Conservation (phyloP, 768 basidiomycete genomes). For the Lepiota venenata region DNA sequence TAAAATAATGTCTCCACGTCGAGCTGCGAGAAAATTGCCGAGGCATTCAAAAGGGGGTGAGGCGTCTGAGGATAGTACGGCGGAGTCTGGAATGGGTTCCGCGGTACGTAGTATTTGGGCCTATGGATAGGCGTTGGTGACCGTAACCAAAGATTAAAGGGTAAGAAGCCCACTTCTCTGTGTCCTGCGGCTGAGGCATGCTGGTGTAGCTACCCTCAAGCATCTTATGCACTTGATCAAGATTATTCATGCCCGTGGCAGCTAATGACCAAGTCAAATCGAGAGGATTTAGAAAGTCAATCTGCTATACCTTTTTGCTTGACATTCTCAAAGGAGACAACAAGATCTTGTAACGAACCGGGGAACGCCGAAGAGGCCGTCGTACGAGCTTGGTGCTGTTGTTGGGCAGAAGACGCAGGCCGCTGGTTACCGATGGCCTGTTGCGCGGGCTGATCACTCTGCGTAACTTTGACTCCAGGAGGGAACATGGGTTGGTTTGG, state of each 20-base stretch:
- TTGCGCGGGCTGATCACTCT: slow-evolving; percentile 36
- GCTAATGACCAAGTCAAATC: slow-evolving; percentile 32
- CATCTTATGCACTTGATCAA: slow-evolving; percentile 89
- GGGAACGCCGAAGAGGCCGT: slow-evolving; percentile 55
- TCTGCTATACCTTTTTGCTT: slow-evolving; percentile 83
- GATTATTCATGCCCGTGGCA: slow-evolving; percentile 80
- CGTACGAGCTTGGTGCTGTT: slow-evolving; percentile 24
- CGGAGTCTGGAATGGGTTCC: slow-evolving; percentile 89
- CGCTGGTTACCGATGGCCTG: slow-evolving; percentile 39
- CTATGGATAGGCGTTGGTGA: slow-evolving; percentile 35
- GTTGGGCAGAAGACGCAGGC: slow-evolving; percentile 50
- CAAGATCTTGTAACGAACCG: slow-evolving; percentile 86
- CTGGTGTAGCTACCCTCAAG: slow-evolving; percentile 88
- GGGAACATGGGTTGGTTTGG: slow-evolving; percentile 59
- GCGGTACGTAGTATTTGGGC: slow-evolving; percentile 95
- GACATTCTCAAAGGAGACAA: slow-evolving; percentile 91
- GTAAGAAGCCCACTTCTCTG: slow-evolving; percentile 72
- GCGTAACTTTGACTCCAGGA: slow-evolving; percentile 61
- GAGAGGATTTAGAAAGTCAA: not conserved
- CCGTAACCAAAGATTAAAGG: not conserved
- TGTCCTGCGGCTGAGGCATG: slow-evolving; percentile 90
- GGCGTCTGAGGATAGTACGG: slow-evolving; percentile 93
- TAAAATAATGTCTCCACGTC: slow-evolving; percentile 98
- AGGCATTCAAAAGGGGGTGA: slow-evolving; percentile 73
- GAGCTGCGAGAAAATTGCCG: slow-evolving; percentile 83